phyloP scores from a whole-genome alignment of 805 yeast species.

The Sugiyamaella boreocaroliniensis region DNA sequence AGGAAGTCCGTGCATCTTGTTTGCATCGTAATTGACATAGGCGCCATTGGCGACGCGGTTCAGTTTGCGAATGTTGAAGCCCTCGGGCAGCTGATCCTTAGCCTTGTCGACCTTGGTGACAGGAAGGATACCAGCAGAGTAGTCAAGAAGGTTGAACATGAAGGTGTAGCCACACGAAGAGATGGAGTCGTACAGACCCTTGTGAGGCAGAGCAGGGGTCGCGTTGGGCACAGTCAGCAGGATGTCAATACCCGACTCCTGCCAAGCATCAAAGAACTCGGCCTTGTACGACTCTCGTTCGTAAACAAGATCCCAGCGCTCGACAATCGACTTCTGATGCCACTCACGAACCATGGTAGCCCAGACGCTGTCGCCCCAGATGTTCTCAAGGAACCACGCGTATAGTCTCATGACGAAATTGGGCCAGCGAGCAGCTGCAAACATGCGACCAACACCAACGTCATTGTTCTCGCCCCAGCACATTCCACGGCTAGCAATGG shows the following conservation, averaged over 20 bases:
- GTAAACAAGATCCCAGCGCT: conserved; percentile 31
- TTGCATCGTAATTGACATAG: conserved; percentile 44
- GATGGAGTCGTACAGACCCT: conserved; percentile 31
- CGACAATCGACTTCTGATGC: conserved; percentile 30
- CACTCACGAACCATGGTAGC: conserved; percentile 34
- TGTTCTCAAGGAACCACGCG: conserved; percentile 30
- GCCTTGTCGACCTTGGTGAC: conserved; percentile 46
- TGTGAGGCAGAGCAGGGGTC: conserved; percentile 38
- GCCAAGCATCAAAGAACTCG: conserved; percentile 32
- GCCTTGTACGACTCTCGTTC: conserved; percentile 34
- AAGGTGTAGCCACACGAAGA: conserved; percentile 48
- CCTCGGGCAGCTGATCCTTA: conserved; percentile 14
- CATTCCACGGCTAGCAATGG: conserved; percentile 23
- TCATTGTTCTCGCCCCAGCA: conserved; percentile 32
- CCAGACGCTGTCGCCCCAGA: conserved; percentile 33
- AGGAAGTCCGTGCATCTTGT: conserved; percentile 51
- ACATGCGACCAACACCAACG: conserved; percentile 31
- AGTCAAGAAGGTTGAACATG: conserved; percentile 49
- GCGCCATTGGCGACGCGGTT: conserved; percentile 41
- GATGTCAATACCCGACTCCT: conserved; percentile 33
- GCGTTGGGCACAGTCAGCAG: conserved; percentile 37
- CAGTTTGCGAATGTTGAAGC: conserved; percentile 24
- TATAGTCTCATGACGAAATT: conserved; percentile 29
- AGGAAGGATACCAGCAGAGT: conserved; percentile 52
- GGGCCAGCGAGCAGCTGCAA: conserved; percentile 31